Conservation (phyloP, 768 basidiomycete species). For the Naganishia vaughanmartiniae region DNA sequence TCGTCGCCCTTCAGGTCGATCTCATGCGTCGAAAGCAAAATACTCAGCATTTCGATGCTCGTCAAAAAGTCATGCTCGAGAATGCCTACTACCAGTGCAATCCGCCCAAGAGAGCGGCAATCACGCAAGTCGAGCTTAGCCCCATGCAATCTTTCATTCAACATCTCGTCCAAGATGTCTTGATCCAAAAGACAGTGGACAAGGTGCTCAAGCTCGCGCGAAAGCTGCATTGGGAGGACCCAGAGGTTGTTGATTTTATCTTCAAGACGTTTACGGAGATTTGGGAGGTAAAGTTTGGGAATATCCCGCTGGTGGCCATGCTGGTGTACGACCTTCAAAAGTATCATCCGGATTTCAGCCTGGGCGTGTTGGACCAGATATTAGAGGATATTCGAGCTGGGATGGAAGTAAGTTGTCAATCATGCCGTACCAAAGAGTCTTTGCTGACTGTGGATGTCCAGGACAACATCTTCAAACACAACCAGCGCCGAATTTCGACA, state of each 20-base stretch:
- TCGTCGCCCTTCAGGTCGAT: slow-evolving; percentile 63
- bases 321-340: slow-evolving; percentile 90
- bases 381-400: slow-evolving; percentile 88
- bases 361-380: slow-evolving; percentile 87
- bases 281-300: slow-evolving; percentile 93
- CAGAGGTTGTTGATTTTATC: slow-evolving; percentile 60
- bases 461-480: slow-evolving; percentile 89
- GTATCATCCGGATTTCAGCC: slow-evolving; percentile 83
- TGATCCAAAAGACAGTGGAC: slow-evolving; percentile 89
- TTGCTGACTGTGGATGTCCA: slow-evolving; percentile 26
- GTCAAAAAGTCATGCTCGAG: slow-evolving; percentile 83
- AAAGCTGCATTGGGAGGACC: slow-evolving; percentile 93
- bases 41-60: slow-evolving; percentile 86
- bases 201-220: slow-evolving; percentile 89
- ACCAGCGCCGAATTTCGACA: slow-evolving; percentile 85
- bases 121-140: slow-evolving; percentile 77
- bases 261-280: slow-evolving; percentile 94
- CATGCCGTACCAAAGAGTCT: too few relatives aligned
- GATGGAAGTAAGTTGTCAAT: slow-evolving; percentile 59
- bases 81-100: slow-evolving; percentile 99
- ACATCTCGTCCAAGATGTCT: slow-evolving; percentile 89
- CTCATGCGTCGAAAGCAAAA: slow-evolving; percentile 92
- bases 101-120: slow-evolving; percentile 86
- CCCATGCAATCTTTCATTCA: slow-evolving; percentile 91
- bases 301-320: slow-evolving; percentile 85